Conservation (phyloP, 1,284 basidiomycete genomes). For the Bjerkandera adusta region DNA sequence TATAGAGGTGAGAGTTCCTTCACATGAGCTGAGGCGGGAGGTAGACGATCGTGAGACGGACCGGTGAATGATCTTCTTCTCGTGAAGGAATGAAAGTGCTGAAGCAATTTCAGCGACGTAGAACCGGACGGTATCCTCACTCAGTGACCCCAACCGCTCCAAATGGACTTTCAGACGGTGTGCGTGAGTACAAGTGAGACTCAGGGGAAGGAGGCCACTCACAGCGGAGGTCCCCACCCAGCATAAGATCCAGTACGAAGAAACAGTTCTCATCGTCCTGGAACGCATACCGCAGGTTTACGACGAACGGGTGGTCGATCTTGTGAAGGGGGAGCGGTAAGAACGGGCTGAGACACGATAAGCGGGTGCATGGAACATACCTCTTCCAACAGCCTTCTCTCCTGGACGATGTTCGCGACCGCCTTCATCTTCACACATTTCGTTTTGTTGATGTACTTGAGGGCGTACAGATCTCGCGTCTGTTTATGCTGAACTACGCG, state of each 20-base stretch:
- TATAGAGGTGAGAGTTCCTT: conserved; percentile 33
- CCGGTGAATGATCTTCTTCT: conserved; percentile 94
- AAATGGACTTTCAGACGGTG: conserved; percentile 72
- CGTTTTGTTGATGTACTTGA: conserved; percentile 99
- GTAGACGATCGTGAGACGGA: conserved; percentile 36
- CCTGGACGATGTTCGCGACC: conserved; percentile 95
- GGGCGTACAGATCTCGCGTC: conserved; percentile 90
- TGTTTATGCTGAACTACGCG: conserved; percentile 99
- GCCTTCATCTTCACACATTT: conserved; percentile 99
- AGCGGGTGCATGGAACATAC: conserved; percentile 40
- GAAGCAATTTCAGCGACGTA: conserved; percentile 90
- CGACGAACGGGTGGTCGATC: conserved; percentile 97
- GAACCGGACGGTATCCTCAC: conserved; percentile 86
- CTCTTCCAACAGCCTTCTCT: conserved; percentile 90
- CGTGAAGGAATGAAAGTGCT: conserved; percentile 89
- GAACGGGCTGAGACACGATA: neutral
- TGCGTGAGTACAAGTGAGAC: conserved; percentile 23
- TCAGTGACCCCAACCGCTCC: conserved; percentile 81
- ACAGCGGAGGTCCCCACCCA: conserved; percentile 96
- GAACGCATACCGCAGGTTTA: conserved; percentile 97
- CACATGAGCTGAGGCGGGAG: too few relatives aligned
- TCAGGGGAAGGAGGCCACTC: conserved; percentile 30
- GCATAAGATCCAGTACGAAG: conserved; percentile 97
- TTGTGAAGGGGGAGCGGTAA: conserved; percentile 29
- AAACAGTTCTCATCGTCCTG: conserved; percentile 99